phyloP scores from a whole-genome alignment of 106 monocot genomes.

The Posidonia australis region DNA sequence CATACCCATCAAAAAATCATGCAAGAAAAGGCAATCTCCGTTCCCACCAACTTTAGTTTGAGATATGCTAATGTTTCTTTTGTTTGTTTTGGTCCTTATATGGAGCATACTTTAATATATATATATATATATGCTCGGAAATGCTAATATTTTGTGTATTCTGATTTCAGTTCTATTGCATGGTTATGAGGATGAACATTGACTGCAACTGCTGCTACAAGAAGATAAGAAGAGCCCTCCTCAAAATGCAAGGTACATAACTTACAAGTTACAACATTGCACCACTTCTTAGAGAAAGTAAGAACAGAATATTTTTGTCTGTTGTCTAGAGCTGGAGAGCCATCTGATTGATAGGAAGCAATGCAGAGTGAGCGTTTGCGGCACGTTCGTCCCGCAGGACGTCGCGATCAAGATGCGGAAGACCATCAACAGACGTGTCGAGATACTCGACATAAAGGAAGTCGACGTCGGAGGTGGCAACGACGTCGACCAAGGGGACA shows the following conservation, averaged over 20 bases:
- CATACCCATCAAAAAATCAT: not conserved
- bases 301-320: not conserved
- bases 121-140: not conserved
- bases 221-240: slow-evolving; percentile 53
- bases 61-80: not conserved
- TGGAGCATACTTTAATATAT: not conserved
- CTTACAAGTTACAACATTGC: not conserved
- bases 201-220: slow-evolving; percentile 81
- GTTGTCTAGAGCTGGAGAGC: slow-evolving; percentile 57
- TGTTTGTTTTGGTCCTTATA: not conserved
- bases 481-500: not conserved
- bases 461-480: not conserved
- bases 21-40: not conserved
- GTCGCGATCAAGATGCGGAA: slow-evolving; percentile 69
- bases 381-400: slow-evolving; percentile 56
- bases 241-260: slow-evolving; percentile 60
- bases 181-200: slow-evolving; percentile 84
- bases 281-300: too few species aligned
- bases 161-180: slow-evolving; percentile 41
- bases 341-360: slow-evolving; percentile 84
- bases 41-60: not conserved
- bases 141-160: not conserved
- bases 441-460: slow-evolving; percentile 71
- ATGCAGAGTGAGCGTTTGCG: slow-evolving; percentile 56
- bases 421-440: slow-evolving; percentile 61